phyloP scores from a whole-genome alignment of 202 grass and related monocot species.

The Digitaria exilis region DNA sequence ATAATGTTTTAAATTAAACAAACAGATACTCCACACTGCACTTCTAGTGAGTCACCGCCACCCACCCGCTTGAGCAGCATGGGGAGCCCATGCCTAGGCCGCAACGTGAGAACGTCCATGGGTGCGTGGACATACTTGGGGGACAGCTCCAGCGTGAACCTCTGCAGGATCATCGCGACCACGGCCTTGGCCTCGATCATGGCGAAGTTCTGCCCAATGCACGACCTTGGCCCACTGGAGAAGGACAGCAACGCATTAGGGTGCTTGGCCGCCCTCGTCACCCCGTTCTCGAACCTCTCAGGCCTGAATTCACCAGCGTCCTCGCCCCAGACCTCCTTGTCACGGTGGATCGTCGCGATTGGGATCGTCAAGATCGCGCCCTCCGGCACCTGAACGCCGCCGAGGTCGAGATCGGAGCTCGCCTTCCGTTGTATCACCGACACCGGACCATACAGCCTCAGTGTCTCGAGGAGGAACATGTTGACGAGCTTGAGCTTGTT shows the following conservation, averaged over 20 bases:
- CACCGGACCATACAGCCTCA: conserved; percentile 33
- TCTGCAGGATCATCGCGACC: conserved; percentile 52
- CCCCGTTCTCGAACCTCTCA: conserved; percentile 39
- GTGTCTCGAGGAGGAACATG: conserved; percentile 47
- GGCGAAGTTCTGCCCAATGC: conserved; percentile 57
- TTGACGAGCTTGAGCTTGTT: conserved; percentile 44
- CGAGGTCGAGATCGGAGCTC: not conserved
- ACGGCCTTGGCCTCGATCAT: conserved; percentile 61
- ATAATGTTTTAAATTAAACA: not conserved
- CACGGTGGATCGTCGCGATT: conserved; percentile 43
- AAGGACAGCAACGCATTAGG: conserved; percentile 49
- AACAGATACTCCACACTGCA: not conserved
- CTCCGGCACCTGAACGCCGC: conserved; percentile 11
- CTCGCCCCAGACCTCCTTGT: conserved; percentile 59
- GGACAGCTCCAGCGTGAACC: conserved; percentile 39
- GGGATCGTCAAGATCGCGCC: conserved; percentile 30
- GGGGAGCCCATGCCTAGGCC: conserved; percentile 45
- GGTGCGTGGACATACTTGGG: conserved; percentile 50
- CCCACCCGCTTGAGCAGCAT: conserved; percentile 28
- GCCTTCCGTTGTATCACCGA: not conserved
- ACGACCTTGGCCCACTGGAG: conserved; percentile 37
- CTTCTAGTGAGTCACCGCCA: no score
- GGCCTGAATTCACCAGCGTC: conserved; percentile 41
- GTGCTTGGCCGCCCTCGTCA: conserved; percentile 28
- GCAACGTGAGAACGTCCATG: conserved; percentile 23